These are phyloP conservation scores for Conticribra weissflogii DNA, from an alignment of 108 stramenopile species.

Conservation along the genomic window DNA sequence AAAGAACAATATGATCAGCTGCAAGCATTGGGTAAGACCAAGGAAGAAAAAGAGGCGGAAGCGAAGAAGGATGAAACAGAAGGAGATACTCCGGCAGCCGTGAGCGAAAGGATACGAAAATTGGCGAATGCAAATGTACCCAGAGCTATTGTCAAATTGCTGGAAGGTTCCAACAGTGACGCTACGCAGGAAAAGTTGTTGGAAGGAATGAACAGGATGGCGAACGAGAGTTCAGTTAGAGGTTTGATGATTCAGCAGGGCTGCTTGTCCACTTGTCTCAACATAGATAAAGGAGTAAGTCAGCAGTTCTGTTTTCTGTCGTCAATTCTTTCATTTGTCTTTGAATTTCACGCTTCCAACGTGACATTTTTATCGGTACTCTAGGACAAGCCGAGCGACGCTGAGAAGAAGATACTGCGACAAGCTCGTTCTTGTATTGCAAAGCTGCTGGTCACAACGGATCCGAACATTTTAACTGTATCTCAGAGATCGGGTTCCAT, in stretches of 20 bases:
- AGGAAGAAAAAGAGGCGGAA: slow-evolving; percentile 77
- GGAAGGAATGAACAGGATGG: slow-evolving; percentile 81
- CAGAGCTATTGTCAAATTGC: slow-evolving; percentile 79
- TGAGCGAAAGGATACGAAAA: slow-evolving; percentile 68
- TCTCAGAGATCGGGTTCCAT: slow-evolving; percentile 88
- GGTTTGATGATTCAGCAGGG: slow-evolving; percentile 96
- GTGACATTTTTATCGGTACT: too few relatives aligned
- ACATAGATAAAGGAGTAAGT: slow-evolving; percentile 70
- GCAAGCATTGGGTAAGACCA: slow-evolving; percentile 80
- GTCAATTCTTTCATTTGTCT: not conserved
- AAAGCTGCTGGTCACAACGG: slow-evolving; percentile 94
- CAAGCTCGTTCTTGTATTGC: slow-evolving; percentile 89
- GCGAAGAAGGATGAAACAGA: slow-evolving; percentile 60
- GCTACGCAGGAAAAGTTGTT: slow-evolving; percentile 76
- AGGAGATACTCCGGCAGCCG: slow-evolving; percentile 65
- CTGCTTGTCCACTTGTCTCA: slow-evolving; percentile 80
- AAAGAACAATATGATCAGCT: slow-evolving; percentile 97
- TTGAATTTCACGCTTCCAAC: not conserved
- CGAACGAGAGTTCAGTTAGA: slow-evolving; percentile 78
- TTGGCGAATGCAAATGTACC: slow-evolving; percentile 86
- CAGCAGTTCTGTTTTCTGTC: not conserved
- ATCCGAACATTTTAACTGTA: slow-evolving; percentile 89
- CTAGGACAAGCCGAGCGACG: slow-evolving; percentile 59
- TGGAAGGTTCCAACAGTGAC: slow-evolving; percentile 81
- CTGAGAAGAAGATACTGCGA: slow-evolving; percentile 74